Evolutionary conservation across 164 flowering plant genomes (phyloP), one percentile per base, ranked within the genome.

Genomic region (Aristolochia fimbriata): DNA sequence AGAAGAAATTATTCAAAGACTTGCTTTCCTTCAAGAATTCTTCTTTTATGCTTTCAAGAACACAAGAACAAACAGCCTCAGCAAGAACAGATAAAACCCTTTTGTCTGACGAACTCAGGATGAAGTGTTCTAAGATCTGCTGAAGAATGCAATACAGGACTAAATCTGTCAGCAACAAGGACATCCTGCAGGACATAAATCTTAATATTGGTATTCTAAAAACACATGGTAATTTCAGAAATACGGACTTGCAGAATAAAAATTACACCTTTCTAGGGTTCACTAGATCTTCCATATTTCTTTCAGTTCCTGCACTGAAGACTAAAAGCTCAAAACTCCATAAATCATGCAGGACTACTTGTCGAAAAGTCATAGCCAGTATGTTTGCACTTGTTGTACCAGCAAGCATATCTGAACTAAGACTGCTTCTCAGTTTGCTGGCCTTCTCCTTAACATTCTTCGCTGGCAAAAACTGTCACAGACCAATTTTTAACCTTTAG

Each of bases 301-400:
- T 75, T 68, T 72, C 74, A 13, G 78, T 64, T 70, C 96, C 97
- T 25, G 97, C 93, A 33, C 49, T 53, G 61, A 85, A 83, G 57
- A 82, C 22, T 51, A 65, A 73, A 62, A 93, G 66, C 68, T 93
- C 91, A 67, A 88, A 84, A 62, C 74, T 82, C 93, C 88, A 83
- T 41, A 86, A 73, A 54, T 72, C 79, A 45, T 76, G 80, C 73
- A 90, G 33, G 46, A 85, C 83, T 15, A 90, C 99, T 80, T 88
- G 96, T 65, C 97, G 80, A 73, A 90, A 93, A 27, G 99, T 90
- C 91, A 88, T 83, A 30, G 95, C 83, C 55, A 93, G 86, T 76
- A 93, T 86, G 61, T 84, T 82, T 62, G 33, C 70, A 24, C 92
- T 74, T 9, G 71, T 47, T 14, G 74, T 58, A 57, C 79, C 62